phyloP scores from a whole-genome alignment of 2,329 filamentous ascomycete genomes.

The Colletotrichum caudatum region DNA sequence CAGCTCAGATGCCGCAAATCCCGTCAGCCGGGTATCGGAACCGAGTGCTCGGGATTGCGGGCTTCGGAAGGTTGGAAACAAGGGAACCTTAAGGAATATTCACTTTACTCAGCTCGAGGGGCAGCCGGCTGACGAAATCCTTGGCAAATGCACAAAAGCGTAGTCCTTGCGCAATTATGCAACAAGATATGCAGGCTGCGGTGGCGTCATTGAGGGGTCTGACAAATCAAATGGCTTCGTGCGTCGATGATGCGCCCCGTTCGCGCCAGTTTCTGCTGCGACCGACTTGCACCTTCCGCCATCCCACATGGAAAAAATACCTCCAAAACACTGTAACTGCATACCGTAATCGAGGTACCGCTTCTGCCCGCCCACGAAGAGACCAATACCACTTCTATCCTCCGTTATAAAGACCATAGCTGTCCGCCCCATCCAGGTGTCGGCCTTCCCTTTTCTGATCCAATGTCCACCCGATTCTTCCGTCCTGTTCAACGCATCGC shows the following conservation, averaged over 20 bases:
- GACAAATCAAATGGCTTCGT: slow-evolving; percentile 14
- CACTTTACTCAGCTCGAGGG: background rate
- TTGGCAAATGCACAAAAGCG: slow-evolving; percentile 7
- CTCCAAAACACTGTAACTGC: slow-evolving; percentile 1
- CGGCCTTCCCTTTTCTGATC: slow-evolving; percentile 11
- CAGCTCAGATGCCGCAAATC: background rate
- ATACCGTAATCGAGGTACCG: background rate
- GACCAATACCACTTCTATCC: slow-evolving; percentile 11
- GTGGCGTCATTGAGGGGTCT: slow-evolving; percentile 17
- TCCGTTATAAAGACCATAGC: slow-evolving; percentile 27
- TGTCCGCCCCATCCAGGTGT: background rate
- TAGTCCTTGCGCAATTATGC: slow-evolving; percentile 4
- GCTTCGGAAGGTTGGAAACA: background rate
- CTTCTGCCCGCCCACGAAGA: background rate
- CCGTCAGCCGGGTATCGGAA: slow-evolving; percentile 1
- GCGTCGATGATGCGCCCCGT: slow-evolving; percentile 2
- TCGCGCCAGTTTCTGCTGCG: slow-evolving; percentile 4
- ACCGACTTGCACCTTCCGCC: background rate
- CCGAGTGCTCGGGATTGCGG: background rate
- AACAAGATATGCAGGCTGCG: background rate
- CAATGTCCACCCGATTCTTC: slow-evolving; percentile 38
- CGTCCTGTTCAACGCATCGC: slow-evolving; percentile 35
- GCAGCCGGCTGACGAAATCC: background rate
- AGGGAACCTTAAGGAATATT: background rate
- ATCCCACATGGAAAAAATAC: slow-evolving; percentile 10